Conservation (phyloP, 306 rosid species). For the Lithocarpus polystachyus region DNA sequence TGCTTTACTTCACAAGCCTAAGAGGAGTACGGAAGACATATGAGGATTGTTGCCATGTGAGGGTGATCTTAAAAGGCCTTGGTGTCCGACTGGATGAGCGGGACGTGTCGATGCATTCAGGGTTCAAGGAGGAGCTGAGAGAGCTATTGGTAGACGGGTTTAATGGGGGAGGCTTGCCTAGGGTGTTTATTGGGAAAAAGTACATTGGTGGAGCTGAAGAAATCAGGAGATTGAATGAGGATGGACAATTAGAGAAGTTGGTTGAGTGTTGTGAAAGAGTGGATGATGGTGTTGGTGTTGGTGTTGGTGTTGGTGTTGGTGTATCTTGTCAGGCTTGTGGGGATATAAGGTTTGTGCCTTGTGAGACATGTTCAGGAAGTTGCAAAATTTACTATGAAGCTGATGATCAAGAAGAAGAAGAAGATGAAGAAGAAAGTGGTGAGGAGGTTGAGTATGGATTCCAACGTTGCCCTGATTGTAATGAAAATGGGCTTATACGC, state of each 20-base stretch:
- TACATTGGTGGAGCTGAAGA: constrained; percentile 84
- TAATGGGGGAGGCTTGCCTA: constrained; percentile 60
- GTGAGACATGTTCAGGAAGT: constrained; percentile 89
- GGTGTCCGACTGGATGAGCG: constrained; percentile 72
- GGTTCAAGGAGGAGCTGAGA: constrained; percentile 78
- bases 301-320: constrained; percentile 23
- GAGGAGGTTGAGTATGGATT: constrained; percentile 54
- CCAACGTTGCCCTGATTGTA: constrained; percentile 79
- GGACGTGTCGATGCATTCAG: constrained; percentile 90
- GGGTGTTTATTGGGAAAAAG: constrained; percentile 62
- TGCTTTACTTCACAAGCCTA: constrained; percentile 76
- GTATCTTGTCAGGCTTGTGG: constrained; percentile 83
- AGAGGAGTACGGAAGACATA: constrained; percentile 83
- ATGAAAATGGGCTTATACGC: constrained; percentile 83
- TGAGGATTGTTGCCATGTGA: constrained; percentile 82
- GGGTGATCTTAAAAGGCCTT: constrained; percentile 56
- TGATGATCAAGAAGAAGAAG: constrained; percentile 20
- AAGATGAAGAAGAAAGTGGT: constrained; percentile 21
- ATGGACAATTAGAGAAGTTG: constrained; percentile 74
- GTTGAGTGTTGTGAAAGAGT: constrained; percentile 52
- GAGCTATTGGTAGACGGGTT: constrained; percentile 45
- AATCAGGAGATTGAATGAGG: constrained; percentile 65
- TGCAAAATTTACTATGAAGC: constrained; percentile 79
- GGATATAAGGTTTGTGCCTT: constrained; percentile 85
- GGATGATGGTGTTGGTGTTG: constrained; percentile 22